Base-by-base conservation (phyloP, 1,284 basidiomycete species). In the Moesziomyces aphidis region DNA sequence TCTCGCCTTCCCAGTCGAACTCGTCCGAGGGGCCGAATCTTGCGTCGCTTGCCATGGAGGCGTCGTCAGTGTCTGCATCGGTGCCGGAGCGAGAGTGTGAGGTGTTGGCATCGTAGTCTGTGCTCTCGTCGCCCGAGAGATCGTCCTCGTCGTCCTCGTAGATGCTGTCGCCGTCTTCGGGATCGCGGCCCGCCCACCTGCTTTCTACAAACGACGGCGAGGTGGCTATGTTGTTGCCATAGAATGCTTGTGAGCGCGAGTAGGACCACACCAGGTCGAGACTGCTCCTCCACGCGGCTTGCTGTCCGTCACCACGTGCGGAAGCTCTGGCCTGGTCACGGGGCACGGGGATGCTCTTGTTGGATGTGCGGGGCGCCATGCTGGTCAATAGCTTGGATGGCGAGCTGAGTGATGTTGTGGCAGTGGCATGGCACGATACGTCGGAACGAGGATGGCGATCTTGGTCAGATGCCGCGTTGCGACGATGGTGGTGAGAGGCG, bases 191-290 rank as follows among this genome's bases (percentile, higher is more conserved):
- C 19, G 77, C 67, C 82, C 82, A 84, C 28, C 67, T 77, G 5
- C 76, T 59, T 21, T 83, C 82, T 15, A 78, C 73, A 52, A 84
- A 84, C 53, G 76, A 79, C 6, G 82, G 82, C 10, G 79, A 82
- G 11, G 81, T 84, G 24, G 78, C 78, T 45, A 84, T 76, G 61
- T 84, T 84, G 69, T 84, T 80, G 36, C 81, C 81, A 56, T 82
- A 84, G 61, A 82, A 84, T 3, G 82, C 82, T 56, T 84, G 82
- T 1, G 82, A 84, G 50, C 82, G 80, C 11, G 82, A 83, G 28
- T 84, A 84, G 24, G 81, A 83, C 78, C 80, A 84, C 15, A 84
- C 80, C 24, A 84, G 76, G 55, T 84, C 82, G 31, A 73, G 65
- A 49, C 57, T 60, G 61, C 56, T 76, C 7, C 78, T 65, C 80